Evolutionary conservation across 805 yeast genomes (phyloP), one percentile per base, ranked within the genome.

Genomic region (Saccharomycopsis sp.): DNA sequence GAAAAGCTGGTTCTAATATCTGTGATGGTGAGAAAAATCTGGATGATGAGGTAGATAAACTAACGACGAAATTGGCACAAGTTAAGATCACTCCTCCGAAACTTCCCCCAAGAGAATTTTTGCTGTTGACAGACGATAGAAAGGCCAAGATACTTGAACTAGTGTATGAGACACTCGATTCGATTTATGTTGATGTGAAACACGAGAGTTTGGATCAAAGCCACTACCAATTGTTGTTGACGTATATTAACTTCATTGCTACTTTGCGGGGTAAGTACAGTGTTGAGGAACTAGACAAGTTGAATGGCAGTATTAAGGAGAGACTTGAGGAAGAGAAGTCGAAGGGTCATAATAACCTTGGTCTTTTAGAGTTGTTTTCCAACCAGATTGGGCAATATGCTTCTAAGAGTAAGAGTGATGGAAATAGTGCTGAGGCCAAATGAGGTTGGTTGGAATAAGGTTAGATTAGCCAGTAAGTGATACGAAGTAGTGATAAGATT

Each of bases 51-150:
- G 29, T 19, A 25, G 92, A 86, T 60, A 77, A 79, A 1, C 76
- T 88, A 60, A 87, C 96, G 2, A 86, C 82, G 63, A 86, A 87
- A 65, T 92, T 88, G 22, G 89, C 92, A n/a, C 75, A 44, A 3
- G 49, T 44, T 44, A 44, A 8, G 12, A 44, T 44, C 8, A 44
- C 3, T 44, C 59, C 69, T 1, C 79, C 78, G 12, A 64, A 67
- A 2, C 63, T 75, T 51, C 83, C 83, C 19, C 71, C 75, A n/a
- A 70, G 80, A 57, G n/a, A 70, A 55, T 80, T 72, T 62, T 72
- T 85, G 50, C 63, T 70, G 0, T 70, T 85, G 41, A 77, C 74
- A 9, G 68, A 72, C 2, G 73, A 69, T 23, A 72, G 84, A 56
- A 71, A 72, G 41, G 70, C 70, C 0, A 76, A 76, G 3, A 68